A percentile compares a stretch with the other conserved stretches of the same genome.
phyloP scores from a whole-genome alignment of 1,284 basidiomycete species.

The Malassezia equina region DNA sequence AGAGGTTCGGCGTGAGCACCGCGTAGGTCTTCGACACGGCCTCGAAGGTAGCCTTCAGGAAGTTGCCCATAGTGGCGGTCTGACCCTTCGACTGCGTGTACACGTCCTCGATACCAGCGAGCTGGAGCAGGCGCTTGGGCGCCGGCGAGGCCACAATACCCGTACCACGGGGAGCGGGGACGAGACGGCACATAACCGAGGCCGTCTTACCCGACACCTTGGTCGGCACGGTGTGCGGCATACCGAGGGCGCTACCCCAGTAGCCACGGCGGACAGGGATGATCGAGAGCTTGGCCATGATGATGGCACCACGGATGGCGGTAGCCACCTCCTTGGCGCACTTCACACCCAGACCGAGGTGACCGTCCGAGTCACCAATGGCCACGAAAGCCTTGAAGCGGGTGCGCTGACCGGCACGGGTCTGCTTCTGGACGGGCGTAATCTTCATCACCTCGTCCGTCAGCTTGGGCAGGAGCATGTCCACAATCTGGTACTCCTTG shows the following conservation, averaged over 20 bases:
- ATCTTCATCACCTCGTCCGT: conserved; percentile 97
- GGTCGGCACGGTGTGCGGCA: conserved; percentile 99
- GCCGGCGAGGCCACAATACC: conserved; percentile 99
- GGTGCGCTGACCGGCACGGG: conserved; percentile 97
- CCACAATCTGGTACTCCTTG: conserved; percentile 48
- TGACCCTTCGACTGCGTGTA: conserved; percentile 96
- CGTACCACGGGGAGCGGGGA: conserved; percentile 92
- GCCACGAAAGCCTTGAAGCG: conserved; percentile 99
- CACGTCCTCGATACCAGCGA: conserved; percentile 86
- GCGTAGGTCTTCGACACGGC: conserved; percentile 95
- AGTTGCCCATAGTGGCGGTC: conserved; percentile 99
- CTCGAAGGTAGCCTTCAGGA: conserved; percentile 96
- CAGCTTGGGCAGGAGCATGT: conserved; percentile 47
- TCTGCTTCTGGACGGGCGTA: conserved; percentile 99
- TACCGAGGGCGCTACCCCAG: conserved; percentile 75
- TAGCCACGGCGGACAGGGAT: conserved; percentile 95
- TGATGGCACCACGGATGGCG: conserved; percentile 96
- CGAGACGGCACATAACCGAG: conserved; percentile 97
- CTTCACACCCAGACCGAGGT: conserved; percentile 98
- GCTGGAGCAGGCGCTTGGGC: conserved; percentile 89
- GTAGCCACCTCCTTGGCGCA: conserved; percentile 99
- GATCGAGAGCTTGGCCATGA: conserved; percentile 88
- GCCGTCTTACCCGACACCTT: conserved; percentile 95
- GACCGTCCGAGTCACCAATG: conserved; percentile 87
- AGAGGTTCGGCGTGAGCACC: conserved; percentile 95